Conservation (phyloP, 1,284 basidiomycete genomes). For the Fomitopsis betulina region DNA sequence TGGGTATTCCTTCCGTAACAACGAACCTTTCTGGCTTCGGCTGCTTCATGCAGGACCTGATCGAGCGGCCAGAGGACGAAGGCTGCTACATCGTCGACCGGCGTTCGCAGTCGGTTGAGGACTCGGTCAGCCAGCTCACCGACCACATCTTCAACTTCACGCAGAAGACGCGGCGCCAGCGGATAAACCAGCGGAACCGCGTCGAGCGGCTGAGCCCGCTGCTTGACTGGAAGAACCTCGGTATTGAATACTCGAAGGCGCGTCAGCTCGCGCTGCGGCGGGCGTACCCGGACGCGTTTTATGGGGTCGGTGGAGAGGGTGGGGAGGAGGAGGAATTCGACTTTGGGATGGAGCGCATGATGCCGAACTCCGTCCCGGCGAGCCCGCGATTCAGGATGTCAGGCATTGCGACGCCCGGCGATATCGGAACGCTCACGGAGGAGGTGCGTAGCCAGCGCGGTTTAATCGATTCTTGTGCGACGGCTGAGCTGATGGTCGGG, state of each 20-base stretch:
- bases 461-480: background rate
- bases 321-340: conserved; percentile 58
- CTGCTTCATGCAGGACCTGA: conserved; percentile 99
- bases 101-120: conserved; percentile 85
- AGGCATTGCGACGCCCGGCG: conserved; percentile 84
- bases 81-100: conserved; percentile 97
- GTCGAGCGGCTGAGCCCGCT: conserved; percentile 91
- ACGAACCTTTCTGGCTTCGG: conserved; percentile 98
- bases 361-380: conserved; percentile 79
- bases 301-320: conserved; percentile 40
- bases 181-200: conserved; percentile 97
- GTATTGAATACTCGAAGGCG: conserved; percentile 95
- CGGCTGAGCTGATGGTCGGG: background rate
- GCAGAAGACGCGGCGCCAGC: conserved; percentile 89
- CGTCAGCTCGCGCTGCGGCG: conserved; percentile 88
- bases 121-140: conserved; percentile 78
- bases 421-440: conserved; percentile 92
- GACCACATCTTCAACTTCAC: conserved; percentile 79
- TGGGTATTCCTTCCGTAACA: conserved; percentile 97
- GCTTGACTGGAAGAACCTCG: conserved; percentile 97
- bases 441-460: conserved; percentile 44
- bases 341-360: conserved; percentile 60
- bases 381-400: conserved; percentile 73
- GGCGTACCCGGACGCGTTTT: conserved; percentile 95
- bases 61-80: conserved; percentile 84